A percentile compares a stretch with the other conserved stretches of the same genome.
These are phyloP conservation scores for Verticillium dahliae DNA, from an alignment of 2,329 filamentous ascomycete genomes.

Conservation along the genomic window DNA sequence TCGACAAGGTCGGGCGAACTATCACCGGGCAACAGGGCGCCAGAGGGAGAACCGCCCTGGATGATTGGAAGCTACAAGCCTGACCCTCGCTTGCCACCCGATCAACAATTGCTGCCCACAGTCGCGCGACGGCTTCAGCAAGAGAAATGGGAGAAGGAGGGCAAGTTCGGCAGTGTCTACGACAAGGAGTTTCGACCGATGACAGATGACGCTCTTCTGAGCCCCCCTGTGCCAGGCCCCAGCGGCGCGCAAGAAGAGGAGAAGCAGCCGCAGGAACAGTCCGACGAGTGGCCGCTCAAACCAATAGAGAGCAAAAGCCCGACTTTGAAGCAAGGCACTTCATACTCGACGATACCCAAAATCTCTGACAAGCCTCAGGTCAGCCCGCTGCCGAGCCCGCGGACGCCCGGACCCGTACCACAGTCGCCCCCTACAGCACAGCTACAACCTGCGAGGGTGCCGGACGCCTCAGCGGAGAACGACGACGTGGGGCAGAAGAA, in stretches of 20 bases:
- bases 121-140: slow-evolving; percentile 87
- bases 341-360: slow-evolving; percentile 59
- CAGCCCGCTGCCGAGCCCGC: slow-evolving; percentile 37
- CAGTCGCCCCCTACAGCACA: slow-evolving; percentile 22
- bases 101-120: slow-evolving; percentile 91
- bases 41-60: slow-evolving; percentile 95
- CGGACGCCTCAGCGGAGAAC: slow-evolving; percentile 13
- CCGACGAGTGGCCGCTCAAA: slow-evolving; percentile 55
- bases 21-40: slow-evolving; percentile 49
- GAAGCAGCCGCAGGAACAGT: slow-evolving; percentile 17
- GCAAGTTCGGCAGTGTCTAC: slow-evolving; percentile 77
- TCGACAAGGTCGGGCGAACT: slow-evolving; percentile 56
- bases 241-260: slow-evolving; percentile 17
- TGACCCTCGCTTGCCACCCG: slow-evolving; percentile 85
- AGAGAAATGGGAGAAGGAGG: slow-evolving; percentile 91
- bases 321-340: slow-evolving; percentile 35
- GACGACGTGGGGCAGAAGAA: slow-evolving; percentile 27
- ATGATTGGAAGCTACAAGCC: slow-evolving; percentile 91
- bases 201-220: slow-evolving; percentile 55
- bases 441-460: slow-evolving; percentile 14
- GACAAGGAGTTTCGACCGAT: slow-evolving; percentile 83
- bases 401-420: slow-evolving; percentile 26
- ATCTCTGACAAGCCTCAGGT: slow-evolving; percentile 38
- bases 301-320: slow-evolving; percentile 39
- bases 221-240: slow-evolving; percentile 31